Base-by-base conservation (phyloP, 2,329 filamentous ascomycete species). In the Epichloe hybrida region DNA sequence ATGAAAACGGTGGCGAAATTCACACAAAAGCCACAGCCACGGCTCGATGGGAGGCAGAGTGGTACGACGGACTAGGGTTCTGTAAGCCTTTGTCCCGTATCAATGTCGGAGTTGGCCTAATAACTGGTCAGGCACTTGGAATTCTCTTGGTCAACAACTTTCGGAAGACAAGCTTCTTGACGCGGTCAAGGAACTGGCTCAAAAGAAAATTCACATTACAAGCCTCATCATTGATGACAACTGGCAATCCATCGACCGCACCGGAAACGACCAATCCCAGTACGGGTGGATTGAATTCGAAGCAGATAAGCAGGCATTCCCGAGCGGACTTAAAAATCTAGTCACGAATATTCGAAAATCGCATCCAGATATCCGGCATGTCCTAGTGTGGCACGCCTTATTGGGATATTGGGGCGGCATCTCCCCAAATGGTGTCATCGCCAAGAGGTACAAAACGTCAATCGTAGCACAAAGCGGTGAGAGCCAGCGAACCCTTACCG, bases 181-280 rank as follows among this genome's bases (percentile, higher is more conserved):
- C 40, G 88, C 90, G 1, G 71, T 97, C 1, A 80, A 88, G 52
- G 74, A 77, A 1, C 70, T 98, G 11, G 76, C 82, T 4, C 72
- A 80, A 34, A 76, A 86, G 51, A 77, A 83, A 1, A 87, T 98
- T 60, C 81, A 84, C 41, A 76, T 97, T 44, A 83, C 81, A 0
- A 95, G 83, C 60, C 73, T 98, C 2, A 95, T 97, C 54, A 95
- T 98, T 55, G 93, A 98, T 59, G 93, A 98, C 62, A 95, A 94
- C 59, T 98, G 93, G 93, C 90, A 95, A 66, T 80, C 84, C 8
- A 75, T 95, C 45, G 80, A 78, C 56, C 57, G 73, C 34, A 58
- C 62, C 23, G 73, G 73, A 0, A 61, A 72, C 4, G 70, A 72
- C 17, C 75, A 79, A 55, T 80, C 76, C 54, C 74, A 78, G 47